These are phyloP conservation scores for Hyphodiscus hymeniophilus DNA, from an alignment of 495 filamentous ascomycete species.

Conservation along the genomic window DNA sequence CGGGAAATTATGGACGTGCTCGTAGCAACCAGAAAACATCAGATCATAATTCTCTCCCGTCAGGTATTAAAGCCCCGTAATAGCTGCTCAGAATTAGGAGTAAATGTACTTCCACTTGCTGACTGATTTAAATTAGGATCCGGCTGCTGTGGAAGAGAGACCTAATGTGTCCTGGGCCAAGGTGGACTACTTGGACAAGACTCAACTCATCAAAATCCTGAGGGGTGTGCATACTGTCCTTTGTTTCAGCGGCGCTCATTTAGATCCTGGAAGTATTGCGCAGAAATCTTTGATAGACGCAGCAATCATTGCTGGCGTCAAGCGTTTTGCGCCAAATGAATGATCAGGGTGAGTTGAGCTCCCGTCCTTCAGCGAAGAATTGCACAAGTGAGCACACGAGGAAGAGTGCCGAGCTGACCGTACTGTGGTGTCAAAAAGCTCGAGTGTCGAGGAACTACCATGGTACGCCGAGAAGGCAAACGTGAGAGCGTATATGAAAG, in stretches of 20 bases:
- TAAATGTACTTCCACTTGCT: too few species aligned
- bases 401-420: constrained; percentile 17
- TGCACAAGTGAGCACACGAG: neutral
- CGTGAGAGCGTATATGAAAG: constrained; percentile 37
- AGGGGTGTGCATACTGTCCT: constrained; percentile 43
- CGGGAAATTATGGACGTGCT: constrained; percentile 4
- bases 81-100: too few species aligned
- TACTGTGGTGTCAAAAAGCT: too few species aligned
- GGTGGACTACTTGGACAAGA: constrained; percentile 1
- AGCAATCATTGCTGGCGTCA: constrained; percentile 41
- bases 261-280: constrained; percentile 24
- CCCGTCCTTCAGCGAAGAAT: neutral
- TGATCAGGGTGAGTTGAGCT: constrained; percentile 3
- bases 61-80: too few species aligned
- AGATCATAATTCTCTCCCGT: constrained; percentile 5
- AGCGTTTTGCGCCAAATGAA: constrained; percentile 40
- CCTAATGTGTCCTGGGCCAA: neutral
- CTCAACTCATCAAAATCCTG: neutral
- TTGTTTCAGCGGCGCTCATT: constrained; percentile 36
- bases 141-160: neutral
- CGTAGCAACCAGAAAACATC: neutral
- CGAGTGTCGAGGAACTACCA: neutral
- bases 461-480: constrained; percentile 30
- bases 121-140: neutral
- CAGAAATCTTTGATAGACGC: constrained; percentile 46